These are phyloP conservation scores for Cryptococcus amylolentus DNA, from an alignment of 1,284 basidiomycete species.

Conservation along the genomic window DNA sequence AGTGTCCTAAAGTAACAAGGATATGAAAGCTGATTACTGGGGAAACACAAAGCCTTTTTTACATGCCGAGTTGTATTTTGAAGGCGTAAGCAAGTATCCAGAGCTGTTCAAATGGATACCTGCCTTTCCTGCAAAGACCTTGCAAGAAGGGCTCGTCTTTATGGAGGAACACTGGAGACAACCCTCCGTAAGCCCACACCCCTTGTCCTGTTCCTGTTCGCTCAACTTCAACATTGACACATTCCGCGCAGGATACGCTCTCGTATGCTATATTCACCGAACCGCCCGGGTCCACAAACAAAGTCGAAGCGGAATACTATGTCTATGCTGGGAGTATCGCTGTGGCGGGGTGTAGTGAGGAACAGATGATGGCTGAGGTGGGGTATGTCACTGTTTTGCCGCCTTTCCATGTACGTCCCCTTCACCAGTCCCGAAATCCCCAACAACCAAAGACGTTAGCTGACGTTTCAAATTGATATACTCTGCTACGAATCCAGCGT, in stretches of 20 bases:
- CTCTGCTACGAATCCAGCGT: conserved; percentile 13
- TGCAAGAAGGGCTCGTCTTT: conserved; percentile 31
- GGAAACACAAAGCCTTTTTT: conserved; percentile 19
- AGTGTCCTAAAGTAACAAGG: not conserved
- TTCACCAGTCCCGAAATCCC: not conserved
- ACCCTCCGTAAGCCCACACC: not conserved
- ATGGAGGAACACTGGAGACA: conserved; percentile 23
- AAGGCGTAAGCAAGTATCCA: conserved; percentile 24
- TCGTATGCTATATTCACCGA: conserved; percentile 38
- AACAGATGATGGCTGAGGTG: conserved; percentile 34
- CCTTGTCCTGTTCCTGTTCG: no score
- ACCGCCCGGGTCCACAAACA: conserved; percentile 13
- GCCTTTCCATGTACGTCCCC: conserved; percentile 32
- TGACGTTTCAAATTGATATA: no score
- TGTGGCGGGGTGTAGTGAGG: conserved; percentile 24
- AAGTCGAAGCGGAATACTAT: conserved; percentile 28
- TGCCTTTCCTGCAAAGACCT: conserved; percentile 8
- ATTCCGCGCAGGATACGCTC: conserved; percentile 13
- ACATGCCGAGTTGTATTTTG: conserved; percentile 32
- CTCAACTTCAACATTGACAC: no score
- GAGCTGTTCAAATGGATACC: conserved; percentile 27
- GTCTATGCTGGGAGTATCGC: conserved; percentile 37
- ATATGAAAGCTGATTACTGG: no score
- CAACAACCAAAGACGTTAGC: no score
- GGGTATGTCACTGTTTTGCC: conserved; percentile 39